phyloP scores from a whole-genome alignment of 2,329 filamentous ascomycete species.

The Curvularia spicifera region DNA sequence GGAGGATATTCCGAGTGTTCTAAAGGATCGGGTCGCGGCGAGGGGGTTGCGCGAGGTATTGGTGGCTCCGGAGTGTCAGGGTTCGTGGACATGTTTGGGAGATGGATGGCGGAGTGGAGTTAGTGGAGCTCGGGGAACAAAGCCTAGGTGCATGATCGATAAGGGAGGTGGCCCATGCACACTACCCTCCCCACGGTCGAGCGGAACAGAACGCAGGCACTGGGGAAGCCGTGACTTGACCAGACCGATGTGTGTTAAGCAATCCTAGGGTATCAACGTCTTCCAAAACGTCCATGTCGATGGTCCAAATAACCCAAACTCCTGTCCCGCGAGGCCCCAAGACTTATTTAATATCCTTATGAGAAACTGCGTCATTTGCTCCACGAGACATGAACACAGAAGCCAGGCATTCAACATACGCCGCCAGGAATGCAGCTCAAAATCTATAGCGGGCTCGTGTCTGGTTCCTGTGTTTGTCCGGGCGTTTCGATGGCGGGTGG shows the following conservation, averaged over 20 bases:
- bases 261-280: conserved; percentile 36
- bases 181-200: conserved; percentile 19
- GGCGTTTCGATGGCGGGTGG: conserved; percentile 22
- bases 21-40: conserved; percentile 37
- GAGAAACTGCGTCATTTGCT: conserved; percentile 2
- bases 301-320: conserved; percentile 4
- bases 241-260: conserved; percentile 4
- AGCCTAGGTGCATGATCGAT: conserved; percentile 30
- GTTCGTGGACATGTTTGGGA: conserved; percentile 39
- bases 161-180: conserved; percentile 31
- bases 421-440: background rate
- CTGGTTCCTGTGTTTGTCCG: conserved; percentile 23
- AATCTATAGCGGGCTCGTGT: conserved; percentile 28
- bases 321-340: background rate
- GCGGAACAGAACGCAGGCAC: background rate
- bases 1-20: conserved; percentile 35
- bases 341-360: background rate
- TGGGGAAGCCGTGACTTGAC: background rate
- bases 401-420: background rate
- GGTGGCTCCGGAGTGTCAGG: conserved; percentile 28
- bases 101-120: conserved; percentile 26
- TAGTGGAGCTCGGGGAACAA: conserved; percentile 31
- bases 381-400: background rate
- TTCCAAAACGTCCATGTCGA: conserved; percentile 21
- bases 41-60: conserved; percentile 25